Evolutionary conservation across 345 rosid species (phyloP).

Genomic region (Firmiana major): DNA sequence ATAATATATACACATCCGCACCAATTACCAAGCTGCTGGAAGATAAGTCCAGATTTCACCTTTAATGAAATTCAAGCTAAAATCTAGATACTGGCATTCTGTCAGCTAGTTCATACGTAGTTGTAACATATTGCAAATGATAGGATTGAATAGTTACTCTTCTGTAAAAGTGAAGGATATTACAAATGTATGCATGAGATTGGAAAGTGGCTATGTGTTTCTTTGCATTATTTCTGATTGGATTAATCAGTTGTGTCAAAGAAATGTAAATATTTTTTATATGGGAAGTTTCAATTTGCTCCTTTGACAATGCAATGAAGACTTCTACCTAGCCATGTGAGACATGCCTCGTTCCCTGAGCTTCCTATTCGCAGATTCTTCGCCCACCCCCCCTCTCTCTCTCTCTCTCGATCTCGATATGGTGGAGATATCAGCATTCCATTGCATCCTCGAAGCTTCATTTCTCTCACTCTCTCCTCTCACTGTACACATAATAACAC

Average conservation of each 20-base stretch:
- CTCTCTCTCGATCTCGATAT: constrained; percentile 16
- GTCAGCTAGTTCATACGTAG: too few species aligned
- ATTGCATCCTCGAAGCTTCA: constrained; percentile 24
- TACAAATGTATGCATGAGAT: neutral
- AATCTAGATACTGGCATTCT: neutral
- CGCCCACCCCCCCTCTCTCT: too few species aligned
- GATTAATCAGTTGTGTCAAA: constrained; percentile 15
- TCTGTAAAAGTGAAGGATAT: neutral
- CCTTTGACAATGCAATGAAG: constrained; percentile 33
- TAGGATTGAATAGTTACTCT: neutral
- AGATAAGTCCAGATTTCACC: constrained; percentile 7
- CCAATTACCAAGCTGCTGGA: neutral
- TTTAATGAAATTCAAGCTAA: neutral
- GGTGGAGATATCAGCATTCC: constrained; percentile 7
- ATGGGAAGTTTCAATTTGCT: constrained; percentile 20
- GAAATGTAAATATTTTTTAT: neutral
- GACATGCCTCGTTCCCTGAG: constrained; percentile 45
- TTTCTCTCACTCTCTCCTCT: constrained; percentile 17
- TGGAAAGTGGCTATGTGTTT: neutral
- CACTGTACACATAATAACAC: constrained; percentile 7
- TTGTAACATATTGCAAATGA: neutral
- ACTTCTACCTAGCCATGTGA: constrained; percentile 55
- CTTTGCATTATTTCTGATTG: neutral
- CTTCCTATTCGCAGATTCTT: constrained; percentile 32
- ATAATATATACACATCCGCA: neutral